Evolutionary conservation across 2,329 filamentous ascomycete species (phyloP).

Genomic region (Aphanocladium album): DNA sequence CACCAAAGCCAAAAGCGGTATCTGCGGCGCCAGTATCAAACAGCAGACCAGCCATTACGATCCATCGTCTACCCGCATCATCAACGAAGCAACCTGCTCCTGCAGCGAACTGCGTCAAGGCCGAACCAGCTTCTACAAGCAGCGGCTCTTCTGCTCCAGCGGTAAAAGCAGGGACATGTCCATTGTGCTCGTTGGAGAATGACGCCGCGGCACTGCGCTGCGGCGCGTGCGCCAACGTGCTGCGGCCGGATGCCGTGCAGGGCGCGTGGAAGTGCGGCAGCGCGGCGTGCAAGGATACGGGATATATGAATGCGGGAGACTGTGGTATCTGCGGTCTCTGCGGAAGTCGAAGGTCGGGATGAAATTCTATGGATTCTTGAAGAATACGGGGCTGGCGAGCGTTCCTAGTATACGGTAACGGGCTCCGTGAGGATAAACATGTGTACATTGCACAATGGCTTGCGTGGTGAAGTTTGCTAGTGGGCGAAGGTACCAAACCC

Average conservation of each 20-base stretch:
- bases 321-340: conserved; percentile 67
- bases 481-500: no score
- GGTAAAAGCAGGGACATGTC: conserved; percentile 35
- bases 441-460: no score
- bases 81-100: not conserved
- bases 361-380: no score
- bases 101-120: not conserved
- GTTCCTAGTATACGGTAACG: no score
- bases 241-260: conserved; percentile 49
- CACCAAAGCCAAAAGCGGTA: not conserved
- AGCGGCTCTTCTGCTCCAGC: not conserved
- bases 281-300: conserved; percentile 46
- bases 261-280: conserved; percentile 61
- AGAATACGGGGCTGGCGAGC: no score
- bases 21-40: not conserved
- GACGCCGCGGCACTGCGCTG: conserved; percentile 52
- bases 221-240: conserved; percentile 63
- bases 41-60: not conserved
- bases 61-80: not conserved
- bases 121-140: not conserved
- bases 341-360: conserved; percentile 32
- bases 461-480: no score
- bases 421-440: no score
- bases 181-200: conserved; percentile 66
- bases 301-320: conserved; percentile 66